Evolutionary conservation across 2,329 filamentous ascomycete genomes (phyloP), one percentile per base, ranked within the genome.

Genomic region (Lithohypha guttulata): DNA sequence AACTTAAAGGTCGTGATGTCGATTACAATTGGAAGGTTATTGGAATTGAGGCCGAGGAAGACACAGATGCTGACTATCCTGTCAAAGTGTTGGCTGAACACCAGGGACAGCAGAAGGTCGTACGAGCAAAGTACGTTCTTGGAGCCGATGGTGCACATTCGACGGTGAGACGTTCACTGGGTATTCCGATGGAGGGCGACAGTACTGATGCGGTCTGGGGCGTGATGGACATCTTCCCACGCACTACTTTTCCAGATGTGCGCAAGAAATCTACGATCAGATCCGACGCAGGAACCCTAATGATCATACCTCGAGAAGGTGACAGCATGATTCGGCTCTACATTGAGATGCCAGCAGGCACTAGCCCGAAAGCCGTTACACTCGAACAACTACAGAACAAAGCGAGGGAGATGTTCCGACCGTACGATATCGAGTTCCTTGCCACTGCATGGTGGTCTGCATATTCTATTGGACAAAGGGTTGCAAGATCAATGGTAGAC

Each of bases 391-490:
- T 80, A 1, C 73, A 78, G 41, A 48, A 59, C 2, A 63, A 66
- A 0, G 73, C 74, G 0, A 40, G 17, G 14, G 19, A 42, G 22
- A 71, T 79, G 27, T 70, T 80, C 35, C 45, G 55, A 0, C 75
- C 74, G 0, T 78, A 75, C 41, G 44, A 51, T 0, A 61, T 78
- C 45, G 68, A 75, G 0, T 65, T 75, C 36, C 63, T 63, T 1
- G 66, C 70, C 39, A 76, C 73, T 2, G 52, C 58, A 2, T 84
- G 80, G 78, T 84, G 83, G 61, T 79, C 78, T 31, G 74, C 77
- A 29, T 84, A 83, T 55, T 70, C 77, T 49, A 77, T 83, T 42
- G 76, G 78, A 8, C 79, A 83, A 61, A 73, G 81, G 13, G 71
- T 85, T 15, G 81, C 81, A 2, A 37, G 21, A 15, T 29, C 34